Percentiles rank a stretch among this genome's conserved stretches.
Conservation (phyloP, 192 early-diverging fungal species). For the Obelidium mucronatum region DNA sequence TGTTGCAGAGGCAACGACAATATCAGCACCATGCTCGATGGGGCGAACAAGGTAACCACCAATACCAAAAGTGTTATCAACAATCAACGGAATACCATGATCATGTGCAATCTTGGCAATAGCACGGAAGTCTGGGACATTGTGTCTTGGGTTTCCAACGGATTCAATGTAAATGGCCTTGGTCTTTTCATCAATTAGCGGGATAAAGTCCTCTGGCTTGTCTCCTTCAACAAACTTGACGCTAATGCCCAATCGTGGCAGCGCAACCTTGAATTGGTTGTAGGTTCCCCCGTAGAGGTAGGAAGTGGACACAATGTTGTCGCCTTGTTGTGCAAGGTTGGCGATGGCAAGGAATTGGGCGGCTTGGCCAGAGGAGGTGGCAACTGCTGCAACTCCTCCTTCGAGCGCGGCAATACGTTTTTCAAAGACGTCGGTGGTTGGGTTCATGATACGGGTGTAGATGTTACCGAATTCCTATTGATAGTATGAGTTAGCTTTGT, state of each 20-base stretch:
- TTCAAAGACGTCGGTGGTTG: conserved; percentile 90
- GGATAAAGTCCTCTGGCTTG: conserved; percentile 72
- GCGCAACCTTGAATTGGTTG: conserved; percentile 83
- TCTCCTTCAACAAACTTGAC: conserved; percentile 76
- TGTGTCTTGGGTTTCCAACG: conserved; percentile 91
- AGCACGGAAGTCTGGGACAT: conserved; percentile 84
- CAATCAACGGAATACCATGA: conserved; percentile 87
- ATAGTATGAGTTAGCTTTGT: background rate
- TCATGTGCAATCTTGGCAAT: conserved; percentile 83
- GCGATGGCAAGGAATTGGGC: conserved; percentile 86
- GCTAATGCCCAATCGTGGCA: conserved; percentile 86
- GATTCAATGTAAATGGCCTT: conserved; percentile 92
- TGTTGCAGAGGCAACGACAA: conserved; percentile 91
- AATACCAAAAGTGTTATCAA: conserved; percentile 97
- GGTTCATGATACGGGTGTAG: conserved; percentile 86
- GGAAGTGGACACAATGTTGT: conserved; percentile 85
- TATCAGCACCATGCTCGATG: conserved; percentile 94
- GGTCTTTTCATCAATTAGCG: conserved; percentile 87
- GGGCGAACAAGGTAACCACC: conserved; percentile 81
- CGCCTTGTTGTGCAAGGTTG: conserved; percentile 79
- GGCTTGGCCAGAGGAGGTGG: conserved; percentile 78
- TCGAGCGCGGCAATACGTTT: conserved; percentile 93
- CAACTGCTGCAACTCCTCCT: conserved; percentile 76
- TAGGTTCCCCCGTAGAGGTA: conserved; percentile 66
- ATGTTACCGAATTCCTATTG: conserved; percentile 74